phyloP scores from a whole-genome alignment of 306 rosid species.

The Casuarina equisetifolia region DNA sequence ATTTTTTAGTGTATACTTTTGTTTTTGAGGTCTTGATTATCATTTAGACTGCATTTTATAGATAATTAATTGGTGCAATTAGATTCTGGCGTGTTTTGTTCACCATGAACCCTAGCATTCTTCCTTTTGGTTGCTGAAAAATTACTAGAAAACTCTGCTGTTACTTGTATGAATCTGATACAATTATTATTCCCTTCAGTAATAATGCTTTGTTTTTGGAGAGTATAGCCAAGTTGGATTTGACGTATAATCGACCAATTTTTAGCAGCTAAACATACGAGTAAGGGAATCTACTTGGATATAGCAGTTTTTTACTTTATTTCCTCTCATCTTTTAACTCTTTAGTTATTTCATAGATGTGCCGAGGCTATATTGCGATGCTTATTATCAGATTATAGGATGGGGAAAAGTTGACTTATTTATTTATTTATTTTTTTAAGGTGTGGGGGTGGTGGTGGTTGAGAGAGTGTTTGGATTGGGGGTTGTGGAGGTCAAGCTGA shows the following conservation, averaged over 20 bases:
- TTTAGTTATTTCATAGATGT: neutral
- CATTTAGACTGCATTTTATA: neutral
- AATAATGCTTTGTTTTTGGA: neutral
- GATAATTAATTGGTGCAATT: neutral
- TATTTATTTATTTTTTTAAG: too few relatives aligned
- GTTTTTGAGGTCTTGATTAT: neutral
- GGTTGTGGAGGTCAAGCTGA: neutral
- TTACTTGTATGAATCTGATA: neutral
- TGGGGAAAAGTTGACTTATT: neutral
- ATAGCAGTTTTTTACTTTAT: neutral
- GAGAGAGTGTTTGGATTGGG: too few relatives aligned
- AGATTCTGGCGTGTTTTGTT: neutral
- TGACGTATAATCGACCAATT: neutral
- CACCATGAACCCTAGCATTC: neutral
- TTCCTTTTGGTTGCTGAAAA: slow-evolving; percentile 14
- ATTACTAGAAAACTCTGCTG: neutral
- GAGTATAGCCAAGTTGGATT: neutral
- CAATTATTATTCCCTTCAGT: too few relatives aligned
- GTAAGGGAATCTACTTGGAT: neutral
- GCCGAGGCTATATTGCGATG: neutral
- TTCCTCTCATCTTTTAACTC: neutral
- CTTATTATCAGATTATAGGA: neutral
- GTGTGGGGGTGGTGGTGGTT: too few relatives aligned
- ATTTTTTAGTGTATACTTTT: neutral
- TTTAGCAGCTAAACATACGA: neutral